Percentiles rank a stretch among this genome's conserved stretches.
Conservation (phyloP, 495 filamentous ascomycete genomes). For the Penicillium dipodomyicola region DNA sequence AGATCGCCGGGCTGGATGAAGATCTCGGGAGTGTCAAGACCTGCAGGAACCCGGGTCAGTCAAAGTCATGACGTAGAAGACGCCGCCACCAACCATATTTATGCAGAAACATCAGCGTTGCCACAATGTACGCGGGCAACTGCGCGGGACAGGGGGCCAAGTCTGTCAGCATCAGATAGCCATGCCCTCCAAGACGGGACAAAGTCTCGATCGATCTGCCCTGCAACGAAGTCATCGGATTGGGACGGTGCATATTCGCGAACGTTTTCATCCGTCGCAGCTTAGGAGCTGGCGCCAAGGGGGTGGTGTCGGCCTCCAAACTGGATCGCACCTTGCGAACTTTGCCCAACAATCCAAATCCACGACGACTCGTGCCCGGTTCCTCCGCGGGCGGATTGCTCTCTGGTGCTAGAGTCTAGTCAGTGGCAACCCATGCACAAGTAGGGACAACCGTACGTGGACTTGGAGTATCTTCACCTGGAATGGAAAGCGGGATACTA, state of each 20-base stretch:
- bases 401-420: background rate
- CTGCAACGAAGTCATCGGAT: conserved; percentile 56
- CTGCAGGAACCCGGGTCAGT: conserved; percentile 22
- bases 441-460: conserved; percentile 10
- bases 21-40: conserved; percentile 18
- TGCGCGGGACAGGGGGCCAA: conserved; percentile 62
- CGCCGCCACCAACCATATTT: conserved; percentile 56
- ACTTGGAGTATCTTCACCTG: conserved; percentile 2
- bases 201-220: conserved; percentile 62
- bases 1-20: conserved; percentile 37
- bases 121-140: conserved; percentile 74
- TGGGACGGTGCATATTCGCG: conserved; percentile 28
- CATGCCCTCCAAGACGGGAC: conserved; percentile 71
- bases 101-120: conserved; percentile 62
- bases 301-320: conserved; percentile 31
- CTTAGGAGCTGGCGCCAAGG: conserved; percentile 49
- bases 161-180: conserved; percentile 63
- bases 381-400: background rate
- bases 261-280: conserved; percentile 47
- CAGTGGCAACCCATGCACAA: background rate
- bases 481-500: conserved; percentile 18
- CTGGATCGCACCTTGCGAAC: conserved; percentile 39
- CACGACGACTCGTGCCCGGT: background rate
- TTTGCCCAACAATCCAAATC: conserved; percentile 27
- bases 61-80: conserved; percentile 10